A percentile compares a stretch with the other conserved stretches of the same genome.
Conservation (phyloP, 805 yeast species). For the Kodamaea laetipori region DNA sequence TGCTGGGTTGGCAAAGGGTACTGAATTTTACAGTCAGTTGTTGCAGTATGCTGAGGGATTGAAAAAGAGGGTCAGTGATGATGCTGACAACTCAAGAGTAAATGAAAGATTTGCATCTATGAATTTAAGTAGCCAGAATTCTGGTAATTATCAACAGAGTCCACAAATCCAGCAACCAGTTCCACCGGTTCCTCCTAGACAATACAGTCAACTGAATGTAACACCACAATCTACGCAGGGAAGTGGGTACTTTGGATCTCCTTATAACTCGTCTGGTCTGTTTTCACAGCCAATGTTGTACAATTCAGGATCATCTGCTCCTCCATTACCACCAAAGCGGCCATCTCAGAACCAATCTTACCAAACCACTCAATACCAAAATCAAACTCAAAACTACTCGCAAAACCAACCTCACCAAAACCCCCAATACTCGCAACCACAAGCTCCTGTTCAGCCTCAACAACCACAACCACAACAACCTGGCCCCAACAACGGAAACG, state of each 20-base stretch:
- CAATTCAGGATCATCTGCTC: conserved; percentile 14
- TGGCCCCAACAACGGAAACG: conserved; percentile 17
- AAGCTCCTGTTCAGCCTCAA: conserved; percentile 3
- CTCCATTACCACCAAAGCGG: conserved; percentile 22
- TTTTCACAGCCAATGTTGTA: conserved; percentile 11
- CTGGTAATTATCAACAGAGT: conserved; percentile 18
- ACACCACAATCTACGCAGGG: not conserved
- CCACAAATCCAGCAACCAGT: conserved; percentile 17
- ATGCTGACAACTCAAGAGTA: not conserved
- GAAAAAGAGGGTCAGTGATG: conserved; percentile 8
- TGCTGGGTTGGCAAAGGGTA: conserved; percentile 63
- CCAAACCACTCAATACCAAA: no score
- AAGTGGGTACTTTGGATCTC: not conserved
- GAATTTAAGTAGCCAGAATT: not conserved
- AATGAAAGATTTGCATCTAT: conserved; percentile 6
- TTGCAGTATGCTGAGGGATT: conserved; percentile 25
- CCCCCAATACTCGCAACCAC: conserved; percentile 22
- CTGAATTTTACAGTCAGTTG: conserved; percentile 60
- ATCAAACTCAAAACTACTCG: not conserved
- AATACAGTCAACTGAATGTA: not conserved
- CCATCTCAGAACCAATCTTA: conserved; percentile 18
- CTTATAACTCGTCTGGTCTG: not conserved
- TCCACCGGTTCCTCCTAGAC: not conserved
- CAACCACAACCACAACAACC: conserved; percentile 20
- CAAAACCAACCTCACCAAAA: not conserved